Percentiles rank a stretch among this genome's conserved stretches.
Conservation (phyloP, 2,329 filamentous ascomycete genomes). For the Colletotrichum plurivorum region DNA sequence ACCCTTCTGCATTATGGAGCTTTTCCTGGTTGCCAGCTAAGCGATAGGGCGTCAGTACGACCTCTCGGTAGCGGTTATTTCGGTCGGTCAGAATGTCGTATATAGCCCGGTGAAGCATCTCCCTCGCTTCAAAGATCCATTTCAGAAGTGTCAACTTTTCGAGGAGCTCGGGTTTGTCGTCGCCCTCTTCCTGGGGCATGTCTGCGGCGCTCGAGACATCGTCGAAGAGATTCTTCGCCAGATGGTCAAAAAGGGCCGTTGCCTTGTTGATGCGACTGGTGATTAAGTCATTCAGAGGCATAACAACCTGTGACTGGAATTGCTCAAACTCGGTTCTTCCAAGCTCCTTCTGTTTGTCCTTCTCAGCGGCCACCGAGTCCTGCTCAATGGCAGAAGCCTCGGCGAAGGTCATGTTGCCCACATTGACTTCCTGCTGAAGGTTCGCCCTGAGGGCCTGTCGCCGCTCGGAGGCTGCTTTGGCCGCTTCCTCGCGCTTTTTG, state of each 20-base stretch:
- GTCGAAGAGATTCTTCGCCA: constrained; percentile 80
- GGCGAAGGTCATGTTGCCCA: constrained; percentile 84
- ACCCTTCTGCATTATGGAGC: constrained; percentile 81
- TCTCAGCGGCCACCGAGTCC: constrained; percentile 79
- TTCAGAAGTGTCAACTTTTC: constrained; percentile 96
- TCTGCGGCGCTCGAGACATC: constrained; percentile 78
- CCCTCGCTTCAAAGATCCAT: constrained; percentile 97
- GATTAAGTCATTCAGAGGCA: constrained; percentile 85
- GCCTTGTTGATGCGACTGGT: constrained; percentile 81
- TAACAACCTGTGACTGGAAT: constrained; percentile 87
- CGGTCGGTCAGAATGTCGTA: constrained; percentile 89
- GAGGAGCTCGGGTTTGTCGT: constrained; percentile 92
- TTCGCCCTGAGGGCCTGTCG: constrained; percentile 78
- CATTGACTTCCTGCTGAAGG: constrained; percentile 83
- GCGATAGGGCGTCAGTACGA: constrained; percentile 86
- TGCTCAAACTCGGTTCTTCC: constrained; percentile 86
- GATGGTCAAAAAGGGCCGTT: constrained; percentile 81
- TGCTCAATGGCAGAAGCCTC: constrained; percentile 87
- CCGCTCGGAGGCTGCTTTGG: constrained; percentile 63
- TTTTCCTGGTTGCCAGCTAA: constrained; percentile 84
- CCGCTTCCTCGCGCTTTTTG: constrained; percentile 70
- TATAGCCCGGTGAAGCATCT: constrained; percentile 85
- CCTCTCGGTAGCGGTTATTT: constrained; percentile 87
- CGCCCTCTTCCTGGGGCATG: constrained; percentile 92
- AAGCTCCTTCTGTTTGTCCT: constrained; percentile 77